These are phyloP conservation scores for Gossypium ekmanianum DNA, from an alignment of 345 rosid genomes.

Conservation along the genomic window DNA sequence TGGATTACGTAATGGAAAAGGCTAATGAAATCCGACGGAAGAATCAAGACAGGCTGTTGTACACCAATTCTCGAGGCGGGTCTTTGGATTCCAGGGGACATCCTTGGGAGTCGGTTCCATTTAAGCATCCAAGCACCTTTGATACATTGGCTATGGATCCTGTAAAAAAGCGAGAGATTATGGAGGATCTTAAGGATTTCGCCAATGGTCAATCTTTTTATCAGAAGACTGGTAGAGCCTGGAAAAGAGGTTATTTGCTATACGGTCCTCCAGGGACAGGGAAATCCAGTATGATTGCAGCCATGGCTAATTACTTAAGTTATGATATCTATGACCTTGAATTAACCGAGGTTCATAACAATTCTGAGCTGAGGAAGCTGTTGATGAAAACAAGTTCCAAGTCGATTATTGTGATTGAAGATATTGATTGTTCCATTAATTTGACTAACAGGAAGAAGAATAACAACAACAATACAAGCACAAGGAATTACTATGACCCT, in stretches of 20 bases:
- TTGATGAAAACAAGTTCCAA: constrained; percentile 90
- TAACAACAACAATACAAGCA: not conserved
- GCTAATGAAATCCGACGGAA: constrained; percentile 73
- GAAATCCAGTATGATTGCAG: constrained; percentile 95
- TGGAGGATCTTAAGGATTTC: constrained; percentile 71
- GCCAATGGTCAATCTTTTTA: constrained; percentile 64
- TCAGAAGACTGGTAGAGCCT: constrained; percentile 86
- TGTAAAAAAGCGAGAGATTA: constrained; percentile 46
- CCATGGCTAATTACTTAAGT: constrained; percentile 88
- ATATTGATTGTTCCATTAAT: constrained; percentile 83
- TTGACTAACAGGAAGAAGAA: constrained; percentile 66
- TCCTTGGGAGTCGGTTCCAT: constrained; percentile 97
- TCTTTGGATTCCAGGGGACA: constrained; percentile 84
- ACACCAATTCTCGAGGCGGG: constrained; percentile 86
- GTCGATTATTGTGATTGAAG: constrained; percentile 92
- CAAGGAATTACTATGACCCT: constrained; percentile 40
- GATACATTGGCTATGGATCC: constrained; percentile 92
- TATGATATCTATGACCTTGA: constrained; percentile 95
- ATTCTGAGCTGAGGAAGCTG: constrained; percentile 78
- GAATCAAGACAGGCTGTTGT: constrained; percentile 68
- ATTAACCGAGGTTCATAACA: constrained; percentile 83
- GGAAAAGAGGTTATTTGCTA: constrained; percentile 89
- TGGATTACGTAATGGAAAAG: constrained; percentile 66
- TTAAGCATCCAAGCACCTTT: constrained; percentile 93
- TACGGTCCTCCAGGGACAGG: constrained; percentile 98